phyloP scores from a whole-genome alignment of 495 filamentous ascomycete genomes.

The Podospora conica region DNA sequence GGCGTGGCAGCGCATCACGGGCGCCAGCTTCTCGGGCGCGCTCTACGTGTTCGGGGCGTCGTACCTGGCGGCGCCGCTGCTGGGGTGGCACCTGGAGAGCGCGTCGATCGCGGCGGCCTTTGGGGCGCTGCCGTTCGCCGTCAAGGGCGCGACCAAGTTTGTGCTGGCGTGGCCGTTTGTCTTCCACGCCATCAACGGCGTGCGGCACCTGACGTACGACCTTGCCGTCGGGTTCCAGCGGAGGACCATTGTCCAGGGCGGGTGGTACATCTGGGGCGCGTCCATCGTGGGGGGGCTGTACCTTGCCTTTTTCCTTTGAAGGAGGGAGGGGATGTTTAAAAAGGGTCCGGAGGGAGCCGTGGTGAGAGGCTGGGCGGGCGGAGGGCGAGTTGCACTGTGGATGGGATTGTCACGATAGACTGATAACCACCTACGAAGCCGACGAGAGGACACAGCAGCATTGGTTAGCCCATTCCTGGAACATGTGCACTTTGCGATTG shows the following conservation, averaged over 20 bases:
- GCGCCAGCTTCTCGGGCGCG: conserved; percentile 59
- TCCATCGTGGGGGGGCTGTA: conserved; percentile 55
- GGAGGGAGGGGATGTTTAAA: conserved; percentile 1
- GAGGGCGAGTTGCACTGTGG: neutral
- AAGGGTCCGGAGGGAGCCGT: neutral
- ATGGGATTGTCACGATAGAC: conserved; percentile 14
- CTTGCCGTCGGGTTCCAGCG: conserved; percentile 61
- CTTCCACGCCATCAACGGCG: conserved; percentile 79
- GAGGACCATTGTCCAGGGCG: conserved; percentile 63
- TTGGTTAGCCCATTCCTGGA: neutral
- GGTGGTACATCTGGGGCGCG: conserved; percentile 67
- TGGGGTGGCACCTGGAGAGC: conserved; percentile 82
- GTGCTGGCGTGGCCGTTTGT: conserved; percentile 73
- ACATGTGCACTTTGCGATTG: neutral
- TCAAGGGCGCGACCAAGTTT: conserved; percentile 69
- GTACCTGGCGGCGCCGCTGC: conserved; percentile 73
- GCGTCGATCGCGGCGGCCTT: conserved; percentile 72
- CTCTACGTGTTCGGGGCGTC: conserved; percentile 79
- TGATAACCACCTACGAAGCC: neutral
- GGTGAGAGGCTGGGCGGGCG: neutral
- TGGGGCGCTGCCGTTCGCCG: conserved; percentile 60
- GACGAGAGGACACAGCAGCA: neutral
- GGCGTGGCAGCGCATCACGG: conserved; percentile 74
- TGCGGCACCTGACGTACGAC: conserved; percentile 91
- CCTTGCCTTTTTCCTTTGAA: conserved; percentile 46